Conservation (phyloP, 2,329 filamentous ascomycete species). For the Diaporthe longicolla region DNA sequence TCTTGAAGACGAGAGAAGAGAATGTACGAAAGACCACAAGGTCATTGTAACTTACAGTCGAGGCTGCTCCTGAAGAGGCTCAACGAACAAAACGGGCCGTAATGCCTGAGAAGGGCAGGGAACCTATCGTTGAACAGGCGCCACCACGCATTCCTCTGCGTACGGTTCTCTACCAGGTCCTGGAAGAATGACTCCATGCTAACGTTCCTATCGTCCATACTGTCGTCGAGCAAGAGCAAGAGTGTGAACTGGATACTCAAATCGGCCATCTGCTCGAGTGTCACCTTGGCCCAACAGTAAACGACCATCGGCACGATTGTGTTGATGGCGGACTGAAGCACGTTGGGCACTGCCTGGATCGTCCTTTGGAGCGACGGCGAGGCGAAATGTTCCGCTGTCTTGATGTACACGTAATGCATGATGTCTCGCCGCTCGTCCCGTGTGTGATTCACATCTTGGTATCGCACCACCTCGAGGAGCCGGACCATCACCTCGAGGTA, state of each 20-base stretch:
- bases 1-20: not conserved
- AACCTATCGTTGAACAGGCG: not conserved
- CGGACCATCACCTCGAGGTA: slow-evolving; percentile 16
- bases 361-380: not conserved
- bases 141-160: slow-evolving; percentile 8
- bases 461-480: not conserved
- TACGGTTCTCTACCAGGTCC: not conserved
- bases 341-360: not conserved
- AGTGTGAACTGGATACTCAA: slow-evolving; percentile 11
- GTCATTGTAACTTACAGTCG: not conserved
- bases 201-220: not conserved
- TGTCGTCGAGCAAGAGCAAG: not conserved
- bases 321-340: not conserved
- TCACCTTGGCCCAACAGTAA: slow-evolving; percentile 9
- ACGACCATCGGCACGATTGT: slow-evolving; percentile 13
- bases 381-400: not conserved
- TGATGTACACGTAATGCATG: not conserved
- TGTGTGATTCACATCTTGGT: not conserved
- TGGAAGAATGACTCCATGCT: slow-evolving; percentile 18
- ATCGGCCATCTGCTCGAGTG: not conserved
- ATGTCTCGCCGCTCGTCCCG: not conserved
- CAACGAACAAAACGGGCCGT: not conserved
- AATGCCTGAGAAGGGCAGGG: not conserved
- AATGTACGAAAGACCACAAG: not conserved
- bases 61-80: not conserved